Evolutionary conservation across 257 asterid genomes (phyloP).

Genomic region (Marsdenia floribunda): DNA sequence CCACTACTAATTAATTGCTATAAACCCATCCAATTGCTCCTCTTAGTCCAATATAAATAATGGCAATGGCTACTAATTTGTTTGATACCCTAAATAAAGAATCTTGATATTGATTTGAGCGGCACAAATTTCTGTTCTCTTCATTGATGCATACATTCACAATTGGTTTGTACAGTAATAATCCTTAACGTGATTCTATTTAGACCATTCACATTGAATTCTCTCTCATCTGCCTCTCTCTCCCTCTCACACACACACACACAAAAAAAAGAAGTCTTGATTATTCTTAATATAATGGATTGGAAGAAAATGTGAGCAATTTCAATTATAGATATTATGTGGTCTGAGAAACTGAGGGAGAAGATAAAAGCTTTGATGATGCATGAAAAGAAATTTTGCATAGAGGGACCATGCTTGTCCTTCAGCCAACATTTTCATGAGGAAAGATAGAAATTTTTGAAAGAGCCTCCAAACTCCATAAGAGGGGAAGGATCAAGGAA

Average conservation of each 20-base stretch:
- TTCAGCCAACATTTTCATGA: slow-evolving; percentile 34
- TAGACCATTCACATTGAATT: too few relatives aligned
- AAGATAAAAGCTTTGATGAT: neutral
- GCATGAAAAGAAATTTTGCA: slow-evolving; percentile 14
- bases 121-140: neutral
- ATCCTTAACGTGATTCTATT: too few relatives aligned
- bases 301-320: neutral
- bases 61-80: neutral
- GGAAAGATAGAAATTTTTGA: slow-evolving; percentile 13
- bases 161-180: too few relatives aligned
- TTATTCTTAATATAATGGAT: too few relatives aligned
- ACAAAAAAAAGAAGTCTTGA: too few relatives aligned
- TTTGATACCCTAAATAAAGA: neutral
- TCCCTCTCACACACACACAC: too few relatives aligned
- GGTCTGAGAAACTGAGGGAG: neutral
- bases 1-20: neutral
- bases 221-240: too few relatives aligned
- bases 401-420: slow-evolving; percentile 37
- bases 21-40: neutral
- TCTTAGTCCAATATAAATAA: neutral
- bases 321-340: neutral
- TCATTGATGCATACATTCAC: neutral
- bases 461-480: slow-evolving; percentile 7
- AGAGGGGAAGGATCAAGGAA: neutral
- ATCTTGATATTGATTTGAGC: too few relatives aligned